phyloP scores from a whole-genome alignment of 345 rosid genomes.

The Toxicodendron radicans region DNA sequence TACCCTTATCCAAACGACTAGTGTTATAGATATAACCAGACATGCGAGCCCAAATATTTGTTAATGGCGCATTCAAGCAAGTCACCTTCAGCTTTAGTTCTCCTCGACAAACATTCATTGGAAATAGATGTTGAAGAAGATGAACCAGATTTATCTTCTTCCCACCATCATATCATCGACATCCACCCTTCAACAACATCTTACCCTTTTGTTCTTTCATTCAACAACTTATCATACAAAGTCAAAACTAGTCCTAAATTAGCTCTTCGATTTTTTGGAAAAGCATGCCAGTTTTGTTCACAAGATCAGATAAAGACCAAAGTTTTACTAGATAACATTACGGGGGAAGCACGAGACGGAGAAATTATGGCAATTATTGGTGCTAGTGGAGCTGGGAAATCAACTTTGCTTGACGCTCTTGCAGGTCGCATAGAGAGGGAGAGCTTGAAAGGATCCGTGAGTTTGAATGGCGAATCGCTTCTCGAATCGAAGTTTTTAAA shows the following conservation, averaged over 20 bases:
- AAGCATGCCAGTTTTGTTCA: neutral
- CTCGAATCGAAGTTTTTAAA: constrained; percentile 26
- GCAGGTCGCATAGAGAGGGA: constrained; percentile 36
- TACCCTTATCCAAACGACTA: no score
- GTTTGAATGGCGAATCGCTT: constrained; percentile 35
- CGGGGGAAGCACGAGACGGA: constrained; percentile 41
- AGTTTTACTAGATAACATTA: constrained; percentile 29
- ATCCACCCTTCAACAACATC: neutral
- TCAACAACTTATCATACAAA: constrained; percentile 8
- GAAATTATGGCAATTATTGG: constrained; percentile 43
- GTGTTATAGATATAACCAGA: no score
- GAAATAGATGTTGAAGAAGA: no score
- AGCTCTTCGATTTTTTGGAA: neutral
- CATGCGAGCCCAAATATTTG: no score
- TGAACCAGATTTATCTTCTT: no score
- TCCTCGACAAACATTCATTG: no score
- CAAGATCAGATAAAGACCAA: constrained; percentile 14
- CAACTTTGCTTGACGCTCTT: constrained; percentile 40
- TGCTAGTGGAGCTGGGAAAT: constrained; percentile 45
- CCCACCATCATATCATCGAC: neutral
- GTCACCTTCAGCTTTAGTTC: no score
- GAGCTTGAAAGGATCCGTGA: constrained; percentile 32
- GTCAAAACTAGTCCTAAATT: neutral
- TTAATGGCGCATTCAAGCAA: no score
- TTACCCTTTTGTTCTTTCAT: constrained; percentile 11